Base-by-base conservation (phyloP, 257 asterid species). In the Capsicum pubescens region DNA sequence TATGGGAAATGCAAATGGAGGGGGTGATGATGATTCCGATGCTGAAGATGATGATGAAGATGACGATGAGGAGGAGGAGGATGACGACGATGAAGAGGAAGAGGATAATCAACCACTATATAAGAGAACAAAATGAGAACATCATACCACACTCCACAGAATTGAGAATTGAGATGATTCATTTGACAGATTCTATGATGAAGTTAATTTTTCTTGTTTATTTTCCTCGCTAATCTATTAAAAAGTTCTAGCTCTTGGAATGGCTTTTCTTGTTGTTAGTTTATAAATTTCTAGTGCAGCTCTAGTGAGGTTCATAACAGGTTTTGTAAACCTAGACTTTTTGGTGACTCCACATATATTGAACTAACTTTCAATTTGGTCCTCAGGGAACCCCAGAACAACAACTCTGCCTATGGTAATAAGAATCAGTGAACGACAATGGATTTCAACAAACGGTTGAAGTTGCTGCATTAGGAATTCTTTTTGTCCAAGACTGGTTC, bases 61-160 rank as follows among this genome's bases (percentile, higher is more conserved):
- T 0, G 84, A 79, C 0, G 86, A 84, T 0, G 74, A 59, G 2
- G 83, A 66, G 1, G 85, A 82, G 0, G 86, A 79, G 0, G 74
- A 61, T 1, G 89, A 81, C 0, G 89, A 84, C 0, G 89, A 86
- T 0, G 84, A 84, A 0, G 89, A 84, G 15, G 83, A 70, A 7
- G 79, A 61, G 26, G 17, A 70, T 21, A 55, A n/a, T 21, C 82
- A 84, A 68, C 86, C 64, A 11, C 84, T 78, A 58, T 64, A 55
- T 80, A 87, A 50, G 77, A 84, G 84, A 84, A 81, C 50, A 55
- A 83, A 80, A 82, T 83, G 87, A 86, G 59, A 79, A 86, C 55
- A 83, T 56, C 61, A 9, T 8, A 83, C 50, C 7, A 32, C 44
- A 77, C 1, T 26, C 15, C 7, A 12, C 14, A 54, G 44, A 55